Percentiles rank a stretch among this genome's conserved stretches.
These are phyloP conservation scores for Plasmodiophora brassicae DNA, from an alignment of 208 protist species.

Conservation along the genomic window DNA sequence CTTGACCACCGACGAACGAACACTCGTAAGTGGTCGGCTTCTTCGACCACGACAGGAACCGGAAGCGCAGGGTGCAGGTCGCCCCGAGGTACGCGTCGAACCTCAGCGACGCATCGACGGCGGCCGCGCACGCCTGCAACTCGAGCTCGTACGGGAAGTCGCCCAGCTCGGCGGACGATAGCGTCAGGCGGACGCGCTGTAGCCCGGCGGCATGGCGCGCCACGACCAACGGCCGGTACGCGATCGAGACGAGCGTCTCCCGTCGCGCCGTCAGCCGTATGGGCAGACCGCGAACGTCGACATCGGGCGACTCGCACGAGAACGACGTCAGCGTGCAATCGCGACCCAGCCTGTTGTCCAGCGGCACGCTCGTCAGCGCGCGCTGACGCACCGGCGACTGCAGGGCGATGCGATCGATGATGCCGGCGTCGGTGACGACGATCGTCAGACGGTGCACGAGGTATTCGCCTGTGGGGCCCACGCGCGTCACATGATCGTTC, in stretches of 20 bases:
- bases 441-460: constrained; percentile 74
- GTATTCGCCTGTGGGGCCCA: constrained; percentile 68
- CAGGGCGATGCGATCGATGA: constrained; percentile 65
- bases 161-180: constrained; percentile 75
- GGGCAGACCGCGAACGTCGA: constrained; percentile 64
- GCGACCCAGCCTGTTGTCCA: constrained; percentile 85
- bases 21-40: constrained; percentile 69
- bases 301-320: constrained; percentile 50
- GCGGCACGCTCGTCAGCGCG: constrained; percentile 63
- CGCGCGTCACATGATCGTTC: no score
- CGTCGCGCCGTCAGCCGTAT: no score
- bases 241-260: constrained; percentile 42
- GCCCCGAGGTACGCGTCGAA: constrained; percentile 78
- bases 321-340: constrained; percentile 66
- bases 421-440: constrained; percentile 59
- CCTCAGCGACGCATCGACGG: constrained; percentile 61
- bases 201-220: no score
- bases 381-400: constrained; percentile 69
- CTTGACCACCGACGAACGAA: constrained; percentile 58
- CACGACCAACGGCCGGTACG: constrained; percentile 47
- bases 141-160: constrained; percentile 69
- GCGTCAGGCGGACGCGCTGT: constrained; percentile 56
- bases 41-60: constrained; percentile 61
- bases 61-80: constrained; percentile 54
- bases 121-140: constrained; percentile 62